These are phyloP conservation scores for Pseudogymnoascus pannorum DNA, from an alignment of 2,329 filamentous ascomycete species.

Conservation along the genomic window DNA sequence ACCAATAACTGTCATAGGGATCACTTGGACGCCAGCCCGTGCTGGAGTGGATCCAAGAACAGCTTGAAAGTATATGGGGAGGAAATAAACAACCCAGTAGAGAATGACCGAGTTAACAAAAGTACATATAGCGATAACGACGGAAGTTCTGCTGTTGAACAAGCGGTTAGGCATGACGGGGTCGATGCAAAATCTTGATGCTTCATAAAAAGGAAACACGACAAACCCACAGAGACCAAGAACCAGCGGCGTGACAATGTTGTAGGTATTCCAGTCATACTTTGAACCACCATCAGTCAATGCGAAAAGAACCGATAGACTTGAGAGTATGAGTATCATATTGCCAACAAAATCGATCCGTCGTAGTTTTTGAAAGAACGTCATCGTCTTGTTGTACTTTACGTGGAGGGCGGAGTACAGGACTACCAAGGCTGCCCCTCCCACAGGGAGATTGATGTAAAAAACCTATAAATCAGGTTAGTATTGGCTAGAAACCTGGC, in stretches of 20 bases:
- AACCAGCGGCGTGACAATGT: constrained; percentile 37
- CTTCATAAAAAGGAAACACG: constrained; percentile 24
- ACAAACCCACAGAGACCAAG: constrained; percentile 35
- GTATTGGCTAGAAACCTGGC: not conserved
- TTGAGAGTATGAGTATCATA: constrained; percentile 34
- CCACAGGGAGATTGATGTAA: constrained; percentile 21
- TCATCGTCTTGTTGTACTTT: constrained; percentile 27
- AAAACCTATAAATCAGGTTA: not conserved
- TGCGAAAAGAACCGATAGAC: constrained; percentile 35
- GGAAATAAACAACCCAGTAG: constrained; percentile 26
- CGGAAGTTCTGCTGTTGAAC: constrained; percentile 11
- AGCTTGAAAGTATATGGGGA: constrained; percentile 10
- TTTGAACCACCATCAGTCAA: constrained; percentile 38
- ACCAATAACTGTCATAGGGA: not conserved
- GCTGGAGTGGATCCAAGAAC: not conserved
- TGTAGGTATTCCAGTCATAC: constrained; percentile 35
- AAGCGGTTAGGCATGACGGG: constrained; percentile 12
- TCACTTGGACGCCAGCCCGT: not conserved
- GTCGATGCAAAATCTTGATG: constrained; percentile 11
- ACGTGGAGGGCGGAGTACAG: constrained; percentile 24
- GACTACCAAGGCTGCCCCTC: constrained; percentile 13
- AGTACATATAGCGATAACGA: constrained; percentile 23
- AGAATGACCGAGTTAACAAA: constrained; percentile 33
- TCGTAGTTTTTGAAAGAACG: constrained; percentile 28
- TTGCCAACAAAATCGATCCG: constrained; percentile 40